Percentiles rank a stretch among this genome's conserved stretches.
Evolutionary conservation across 352 stramenopile species (phyloP).

Genomic region (Phytophthora crassamura): DNA sequence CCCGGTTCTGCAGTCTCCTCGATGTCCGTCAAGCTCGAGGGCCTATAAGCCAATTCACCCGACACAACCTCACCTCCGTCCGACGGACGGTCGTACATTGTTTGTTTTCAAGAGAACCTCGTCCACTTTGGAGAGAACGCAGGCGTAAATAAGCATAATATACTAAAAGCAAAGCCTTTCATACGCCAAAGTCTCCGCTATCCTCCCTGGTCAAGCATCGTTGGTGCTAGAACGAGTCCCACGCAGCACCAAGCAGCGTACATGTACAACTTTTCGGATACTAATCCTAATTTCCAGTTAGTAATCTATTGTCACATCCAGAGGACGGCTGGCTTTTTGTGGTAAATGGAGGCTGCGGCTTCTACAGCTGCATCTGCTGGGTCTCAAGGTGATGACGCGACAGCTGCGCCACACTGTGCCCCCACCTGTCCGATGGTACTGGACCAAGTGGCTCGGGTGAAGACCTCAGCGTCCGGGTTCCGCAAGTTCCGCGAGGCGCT

Average conservation of each 20-base stretch:
- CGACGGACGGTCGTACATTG: slow-evolving; percentile 37
- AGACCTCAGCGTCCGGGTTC: slow-evolving; percentile 38
- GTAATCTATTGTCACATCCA: slow-evolving; percentile 21
- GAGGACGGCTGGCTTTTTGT: background rate
- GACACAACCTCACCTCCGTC: slow-evolving; percentile 6
- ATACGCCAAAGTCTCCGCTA: slow-evolving; percentile 2
- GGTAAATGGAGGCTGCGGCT: slow-evolving; percentile 20
- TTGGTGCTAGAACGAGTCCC: background rate
- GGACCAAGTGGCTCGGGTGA: background rate
- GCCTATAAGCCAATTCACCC: slow-evolving; percentile 31
- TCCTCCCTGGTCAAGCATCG: too few relatives aligned
- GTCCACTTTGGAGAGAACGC: slow-evolving; percentile 22
- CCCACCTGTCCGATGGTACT: slow-evolving; percentile 8
- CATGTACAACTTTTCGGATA: slow-evolving; percentile 16
- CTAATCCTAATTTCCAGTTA: background rate
- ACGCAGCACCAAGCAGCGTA: background rate
- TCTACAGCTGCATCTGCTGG: slow-evolving; percentile 28
- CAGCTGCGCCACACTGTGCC: slow-evolving; percentile 13
- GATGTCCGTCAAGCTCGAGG: slow-evolving; percentile 29
- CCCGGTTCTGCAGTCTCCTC: background rate
- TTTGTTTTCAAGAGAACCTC: slow-evolving; percentile 19
- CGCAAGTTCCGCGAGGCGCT: slow-evolving; percentile 68
- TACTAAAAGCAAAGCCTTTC: slow-evolving; percentile 30
- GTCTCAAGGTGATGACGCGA: slow-evolving; percentile 21
- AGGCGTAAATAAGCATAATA: slow-evolving; percentile 49